phyloP scores from a whole-genome alignment of 140 eudicot genomes.

The Oenanthe javanica region DNA sequence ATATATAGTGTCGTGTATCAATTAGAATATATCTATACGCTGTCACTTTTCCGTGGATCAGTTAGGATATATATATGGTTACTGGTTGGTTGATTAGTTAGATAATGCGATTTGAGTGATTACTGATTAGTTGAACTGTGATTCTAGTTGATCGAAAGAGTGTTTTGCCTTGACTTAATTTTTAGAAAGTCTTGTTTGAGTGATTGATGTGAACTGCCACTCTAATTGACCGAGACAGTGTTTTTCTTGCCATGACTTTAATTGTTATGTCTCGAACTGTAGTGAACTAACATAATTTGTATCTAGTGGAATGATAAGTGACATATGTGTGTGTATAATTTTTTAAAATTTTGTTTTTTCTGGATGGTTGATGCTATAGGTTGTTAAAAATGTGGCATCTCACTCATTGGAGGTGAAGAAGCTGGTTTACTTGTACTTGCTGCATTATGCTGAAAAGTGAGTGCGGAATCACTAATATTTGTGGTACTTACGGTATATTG shows the following conservation, averaged over 20 bases:
- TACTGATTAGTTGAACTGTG: background rate
- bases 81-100: background rate
- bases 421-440: constrained; percentile 90
- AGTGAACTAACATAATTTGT: background rate
- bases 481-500: background rate
- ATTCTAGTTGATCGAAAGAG: background rate
- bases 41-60: background rate
- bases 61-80: background rate
- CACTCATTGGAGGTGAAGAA: constrained; percentile 94
- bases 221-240: background rate
- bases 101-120: background rate
- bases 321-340: background rate
- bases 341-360: background rate
- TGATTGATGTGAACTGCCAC: background rate
- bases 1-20: too few relatives aligned
- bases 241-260: background rate
- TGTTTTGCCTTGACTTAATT: background rate
- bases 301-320: background rate
- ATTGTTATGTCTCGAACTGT: too few relatives aligned
- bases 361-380: constrained; percentile 36
- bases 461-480: constrained; percentile 2
- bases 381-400: constrained; percentile 90
- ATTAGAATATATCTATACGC: too few relatives aligned
- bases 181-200: background rate
- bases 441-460: constrained; percentile 96